Conservation (phyloP, 371 early-diverging fungal species). For the Mucor piriformis region DNA sequence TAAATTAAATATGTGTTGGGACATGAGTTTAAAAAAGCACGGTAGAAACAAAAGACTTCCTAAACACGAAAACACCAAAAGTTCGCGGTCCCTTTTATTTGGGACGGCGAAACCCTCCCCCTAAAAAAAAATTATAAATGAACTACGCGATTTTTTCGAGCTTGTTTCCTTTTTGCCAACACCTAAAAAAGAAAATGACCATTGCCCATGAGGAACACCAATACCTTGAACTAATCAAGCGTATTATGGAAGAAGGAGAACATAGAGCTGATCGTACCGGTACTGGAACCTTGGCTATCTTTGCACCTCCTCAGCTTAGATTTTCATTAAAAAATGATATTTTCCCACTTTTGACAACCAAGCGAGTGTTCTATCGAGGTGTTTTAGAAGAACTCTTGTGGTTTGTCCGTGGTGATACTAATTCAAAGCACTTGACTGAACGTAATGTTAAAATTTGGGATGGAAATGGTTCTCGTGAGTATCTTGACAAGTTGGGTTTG, state of each 20-base stretch:
- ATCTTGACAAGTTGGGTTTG: constrained; percentile 87
- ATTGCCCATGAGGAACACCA: constrained; percentile 79
- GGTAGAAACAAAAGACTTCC: neutral
- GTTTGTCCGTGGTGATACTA: constrained; percentile 96
- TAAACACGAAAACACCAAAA: neutral
- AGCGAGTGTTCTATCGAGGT: constrained; percentile 90
- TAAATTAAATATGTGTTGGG: neutral
- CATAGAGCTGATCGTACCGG: constrained; percentile 93
- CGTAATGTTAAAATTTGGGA: constrained; percentile 98
- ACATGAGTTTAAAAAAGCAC: neutral
- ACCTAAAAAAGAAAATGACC: constrained; percentile 19
- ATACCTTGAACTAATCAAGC: constrained; percentile 87
- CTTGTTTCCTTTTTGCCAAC: constrained; percentile 11
- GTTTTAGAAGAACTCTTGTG: constrained; percentile 98
- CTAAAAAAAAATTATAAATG: neutral
- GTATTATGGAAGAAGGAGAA: constrained; percentile 82
- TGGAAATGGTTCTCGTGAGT: constrained; percentile 94
- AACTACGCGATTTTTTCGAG: neutral
- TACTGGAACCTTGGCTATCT: constrained; percentile 94
- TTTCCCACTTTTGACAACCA: constrained; percentile 98
- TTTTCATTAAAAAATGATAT: constrained; percentile 81
- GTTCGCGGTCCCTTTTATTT: neutral
- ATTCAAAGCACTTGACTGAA: constrained; percentile 78
- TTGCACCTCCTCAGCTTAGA: constrained; percentile 93
- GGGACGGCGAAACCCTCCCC: constrained; percentile 11